Conservation (phyloP, 306 rosid genomes). For the Glycine soja region DNA sequence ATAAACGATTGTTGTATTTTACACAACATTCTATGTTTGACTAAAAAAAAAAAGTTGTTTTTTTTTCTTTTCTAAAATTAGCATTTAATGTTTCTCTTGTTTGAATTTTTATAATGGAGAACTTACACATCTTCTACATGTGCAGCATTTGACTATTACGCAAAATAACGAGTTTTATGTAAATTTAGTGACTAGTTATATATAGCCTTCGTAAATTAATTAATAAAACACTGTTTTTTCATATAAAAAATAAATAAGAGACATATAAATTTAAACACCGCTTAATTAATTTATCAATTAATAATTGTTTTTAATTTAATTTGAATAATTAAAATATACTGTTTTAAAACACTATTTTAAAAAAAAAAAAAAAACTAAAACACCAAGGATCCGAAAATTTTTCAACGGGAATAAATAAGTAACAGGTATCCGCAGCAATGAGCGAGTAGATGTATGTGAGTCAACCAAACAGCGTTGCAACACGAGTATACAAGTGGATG, state of each 20-base stretch:
- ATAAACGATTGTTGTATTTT: neutral
- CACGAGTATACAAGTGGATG: constrained; percentile 1
- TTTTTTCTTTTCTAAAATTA: neutral
- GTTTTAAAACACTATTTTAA: neutral
- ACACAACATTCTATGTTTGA: constrained; percentile 7
- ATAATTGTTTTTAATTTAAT: neutral
- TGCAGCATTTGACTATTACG: neutral
- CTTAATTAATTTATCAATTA: neutral
- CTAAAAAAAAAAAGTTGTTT: neutral
- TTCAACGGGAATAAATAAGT: neutral
- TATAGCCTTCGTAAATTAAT: neutral
- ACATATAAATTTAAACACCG: neutral
- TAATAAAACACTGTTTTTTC: neutral
- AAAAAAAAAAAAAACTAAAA: neutral
- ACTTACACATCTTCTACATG: neutral
- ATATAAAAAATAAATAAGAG: neutral
- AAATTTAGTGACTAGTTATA: neutral
- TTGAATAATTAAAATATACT: neutral
- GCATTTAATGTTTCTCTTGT: constrained; percentile 3
- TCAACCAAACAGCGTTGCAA: neutral
- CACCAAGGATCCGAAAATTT: neutral
- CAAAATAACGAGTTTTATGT: neutral
- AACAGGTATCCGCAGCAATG: neutral
- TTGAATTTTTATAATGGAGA: neutral
- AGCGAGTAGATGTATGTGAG: constrained; percentile 35